phyloP scores from a whole-genome alignment of 2,329 filamentous ascomycete genomes.

The Metarhizium brunneum region DNA sequence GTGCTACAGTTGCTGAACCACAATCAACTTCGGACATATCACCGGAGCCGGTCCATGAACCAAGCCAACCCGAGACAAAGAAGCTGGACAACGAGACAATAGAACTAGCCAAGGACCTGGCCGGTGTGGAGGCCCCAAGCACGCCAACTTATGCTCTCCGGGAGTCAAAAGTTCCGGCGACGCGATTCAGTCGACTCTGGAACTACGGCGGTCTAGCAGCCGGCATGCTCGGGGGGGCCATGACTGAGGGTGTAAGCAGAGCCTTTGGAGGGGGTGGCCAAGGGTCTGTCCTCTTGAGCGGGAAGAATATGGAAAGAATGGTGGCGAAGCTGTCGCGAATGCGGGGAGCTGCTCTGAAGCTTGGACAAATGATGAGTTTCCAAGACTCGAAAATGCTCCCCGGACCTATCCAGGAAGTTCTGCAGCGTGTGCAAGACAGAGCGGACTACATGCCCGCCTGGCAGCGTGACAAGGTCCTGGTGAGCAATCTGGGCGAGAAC shows the following conservation, averaged over 20 bases:
- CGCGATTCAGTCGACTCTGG: slow-evolving; percentile 79
- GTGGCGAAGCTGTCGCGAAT: slow-evolving; percentile 91
- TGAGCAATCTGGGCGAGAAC: slow-evolving; percentile 65
- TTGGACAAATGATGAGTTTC: slow-evolving; percentile 97
- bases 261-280: slow-evolving; percentile 57
- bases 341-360: slow-evolving; percentile 92
- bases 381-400: slow-evolving; percentile 96
- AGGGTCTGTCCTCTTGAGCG: slow-evolving; percentile 79
- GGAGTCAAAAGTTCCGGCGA: slow-evolving; percentile 85
- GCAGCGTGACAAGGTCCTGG: slow-evolving; percentile 79
- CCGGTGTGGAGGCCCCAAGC: slow-evolving; percentile 6
- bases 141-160: slow-evolving; percentile 55
- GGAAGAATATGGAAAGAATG: slow-evolving; percentile 84
- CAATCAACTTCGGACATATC: background rate
- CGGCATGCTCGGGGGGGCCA: slow-evolving; percentile 88
- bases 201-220: slow-evolving; percentile 90
- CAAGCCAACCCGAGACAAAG: background rate
- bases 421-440: slow-evolving; percentile 90
- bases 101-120: slow-evolving; percentile 18
- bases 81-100: slow-evolving; percentile 6
- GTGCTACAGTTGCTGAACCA: background rate
- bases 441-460: slow-evolving; percentile 97
- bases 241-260: slow-evolving; percentile 75
- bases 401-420: slow-evolving; percentile 72
- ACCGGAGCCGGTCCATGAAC: background rate